phyloP scores from a whole-genome alignment of 2,329 filamentous ascomycete species.

The Chaetomium olivaceum region DNA sequence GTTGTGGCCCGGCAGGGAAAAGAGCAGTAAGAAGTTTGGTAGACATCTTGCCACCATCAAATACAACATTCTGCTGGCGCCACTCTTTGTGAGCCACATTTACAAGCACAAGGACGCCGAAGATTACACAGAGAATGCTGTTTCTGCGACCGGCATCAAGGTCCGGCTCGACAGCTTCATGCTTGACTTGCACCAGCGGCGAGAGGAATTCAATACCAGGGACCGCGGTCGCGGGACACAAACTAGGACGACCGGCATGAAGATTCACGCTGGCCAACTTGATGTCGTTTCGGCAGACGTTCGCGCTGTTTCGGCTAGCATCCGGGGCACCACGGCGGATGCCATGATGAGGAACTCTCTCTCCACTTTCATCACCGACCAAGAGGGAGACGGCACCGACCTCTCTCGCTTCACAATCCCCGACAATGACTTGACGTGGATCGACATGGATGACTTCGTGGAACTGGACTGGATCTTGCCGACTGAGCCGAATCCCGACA shows the following conservation, averaged over 20 bases:
- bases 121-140: constrained; percentile 72
- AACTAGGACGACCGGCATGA: constrained; percentile 85
- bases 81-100: constrained; percentile 91
- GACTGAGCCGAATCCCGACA: constrained; percentile 85
- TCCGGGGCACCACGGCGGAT: constrained; percentile 76
- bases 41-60: constrained; percentile 98
- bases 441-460: constrained; percentile 99
- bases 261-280: constrained; percentile 90
- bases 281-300: constrained; percentile 91
- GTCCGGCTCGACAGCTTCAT: constrained; percentile 96
- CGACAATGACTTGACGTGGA: constrained; percentile 93
- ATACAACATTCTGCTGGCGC: constrained; percentile 89
- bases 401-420: constrained; percentile 92
- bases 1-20: constrained; percentile 89
- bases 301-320: constrained; percentile 87
- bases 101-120: constrained; percentile 98
- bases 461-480: constrained; percentile 96
- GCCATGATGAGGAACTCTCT: constrained; percentile 66
- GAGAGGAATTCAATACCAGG: constrained; percentile 85
- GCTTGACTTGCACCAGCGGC: constrained; percentile 90
- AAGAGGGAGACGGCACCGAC: constrained; percentile 62
- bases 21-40: constrained; percentile 98
- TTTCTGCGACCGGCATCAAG: constrained; percentile 94
- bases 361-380: constrained; percentile 52
- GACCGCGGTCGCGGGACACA: constrained; percentile 75